A percentile compares a stretch with the other conserved stretches of the same genome.
phyloP scores from a whole-genome alignment of 2,329 filamentous ascomycete species.

The Gremmenia infestans region DNA sequence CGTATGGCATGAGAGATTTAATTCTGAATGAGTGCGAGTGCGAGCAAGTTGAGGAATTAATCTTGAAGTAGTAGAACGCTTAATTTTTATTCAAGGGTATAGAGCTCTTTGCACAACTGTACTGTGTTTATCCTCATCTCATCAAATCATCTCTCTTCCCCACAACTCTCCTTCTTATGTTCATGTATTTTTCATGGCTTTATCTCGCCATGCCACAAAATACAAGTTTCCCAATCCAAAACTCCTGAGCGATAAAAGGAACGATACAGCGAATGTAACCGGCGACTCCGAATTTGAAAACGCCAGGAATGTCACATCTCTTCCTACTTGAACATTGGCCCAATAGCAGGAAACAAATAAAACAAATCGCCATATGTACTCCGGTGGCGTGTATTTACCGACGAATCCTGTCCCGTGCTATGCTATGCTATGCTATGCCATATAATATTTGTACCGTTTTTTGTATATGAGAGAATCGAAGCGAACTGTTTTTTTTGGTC shows the following conservation, averaged over 20 bases:
- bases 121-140: background rate
- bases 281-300: no score
- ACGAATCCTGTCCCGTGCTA: background rate
- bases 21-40: background rate
- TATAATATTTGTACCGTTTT: background rate
- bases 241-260: no score
- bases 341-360: background rate
- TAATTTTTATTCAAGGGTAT: conserved; percentile 4
- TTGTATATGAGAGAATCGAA: background rate
- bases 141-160: background rate
- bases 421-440: background rate
- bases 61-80: background rate
- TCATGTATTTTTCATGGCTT: background rate
- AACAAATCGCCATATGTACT: background rate
- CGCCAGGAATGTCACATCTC: no score
- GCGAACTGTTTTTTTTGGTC: background rate
- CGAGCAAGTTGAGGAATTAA: background rate
- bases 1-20: background rate
- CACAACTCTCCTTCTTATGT: background rate
- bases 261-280: no score
- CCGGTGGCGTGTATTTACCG: background rate
- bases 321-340: background rate
- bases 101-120: background rate
- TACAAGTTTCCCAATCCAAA: no score
- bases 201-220: no score